phyloP scores from a whole-genome alignment of 2,329 filamentous ascomycete genomes.

The Cladophialophora chaetospira region DNA sequence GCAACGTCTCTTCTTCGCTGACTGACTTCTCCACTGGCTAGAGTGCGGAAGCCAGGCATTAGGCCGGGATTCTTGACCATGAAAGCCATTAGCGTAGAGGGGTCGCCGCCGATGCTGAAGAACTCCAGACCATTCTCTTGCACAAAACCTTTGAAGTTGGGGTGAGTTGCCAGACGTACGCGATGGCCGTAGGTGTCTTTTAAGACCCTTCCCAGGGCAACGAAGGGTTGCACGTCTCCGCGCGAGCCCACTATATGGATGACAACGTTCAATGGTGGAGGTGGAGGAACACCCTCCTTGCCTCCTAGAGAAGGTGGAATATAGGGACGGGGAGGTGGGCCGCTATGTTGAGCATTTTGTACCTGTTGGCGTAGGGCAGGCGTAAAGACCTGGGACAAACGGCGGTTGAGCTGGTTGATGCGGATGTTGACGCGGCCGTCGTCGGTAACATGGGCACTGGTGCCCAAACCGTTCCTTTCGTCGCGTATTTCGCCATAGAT shows the following conservation, averaged over 20 bases:
- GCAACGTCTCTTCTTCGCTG: constrained; percentile 74
- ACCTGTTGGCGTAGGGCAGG: constrained; percentile 62
- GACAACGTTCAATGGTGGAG: constrained; percentile 60
- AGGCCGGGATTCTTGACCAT: constrained; percentile 87
- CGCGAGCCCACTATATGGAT: constrained; percentile 74
- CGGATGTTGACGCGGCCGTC: constrained; percentile 78
- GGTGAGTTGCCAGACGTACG: constrained; percentile 71
- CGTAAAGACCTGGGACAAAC: constrained; percentile 66
- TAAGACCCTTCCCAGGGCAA: constrained; percentile 67
- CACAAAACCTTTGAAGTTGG: constrained; percentile 67
- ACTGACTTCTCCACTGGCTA: constrained; percentile 74
- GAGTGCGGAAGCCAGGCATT: constrained; percentile 76
- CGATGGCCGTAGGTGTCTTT: constrained; percentile 68
- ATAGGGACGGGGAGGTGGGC: constrained; percentile 18
- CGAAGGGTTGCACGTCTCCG: constrained; percentile 74
- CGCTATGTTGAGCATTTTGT: constrained; percentile 31
- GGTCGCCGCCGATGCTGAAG: constrained; percentile 73
- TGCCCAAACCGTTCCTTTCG: constrained; percentile 63
- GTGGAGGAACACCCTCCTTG: constrained; percentile 43
- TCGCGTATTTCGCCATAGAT: constrained; percentile 63
- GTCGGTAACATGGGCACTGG: constrained; percentile 64
- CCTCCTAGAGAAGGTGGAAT: constrained; percentile 71
- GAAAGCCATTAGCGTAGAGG: constrained; percentile 76
- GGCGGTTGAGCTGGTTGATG: constrained; percentile 69
- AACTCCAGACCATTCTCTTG: constrained; percentile 72